phyloP scores from a whole-genome alignment of 306 rosid genomes.

The Medicago ruthenica region DNA sequence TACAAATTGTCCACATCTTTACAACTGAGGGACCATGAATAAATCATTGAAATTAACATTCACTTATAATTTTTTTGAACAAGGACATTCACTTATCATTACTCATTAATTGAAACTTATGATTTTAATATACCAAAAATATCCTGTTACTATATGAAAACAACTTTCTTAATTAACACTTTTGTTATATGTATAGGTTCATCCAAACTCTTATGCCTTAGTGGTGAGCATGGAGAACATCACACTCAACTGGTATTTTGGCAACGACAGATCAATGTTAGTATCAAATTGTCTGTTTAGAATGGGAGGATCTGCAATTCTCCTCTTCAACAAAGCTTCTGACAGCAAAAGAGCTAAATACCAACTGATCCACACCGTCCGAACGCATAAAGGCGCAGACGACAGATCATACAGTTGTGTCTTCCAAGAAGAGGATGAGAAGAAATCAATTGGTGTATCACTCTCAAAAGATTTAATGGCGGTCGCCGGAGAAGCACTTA shows the following conservation, averaged over 20 bases:
- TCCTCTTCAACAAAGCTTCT: slow-evolving; percentile 63
- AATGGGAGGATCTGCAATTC: slow-evolving; percentile 79
- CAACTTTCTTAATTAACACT: neutral
- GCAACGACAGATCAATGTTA: slow-evolving; percentile 80
- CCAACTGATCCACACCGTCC: slow-evolving; percentile 78
- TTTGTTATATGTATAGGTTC: slow-evolving; percentile 50
- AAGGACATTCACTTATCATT: too few relatives aligned
- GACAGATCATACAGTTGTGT: slow-evolving; percentile 67
- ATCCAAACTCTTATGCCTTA: slow-evolving; percentile 78
- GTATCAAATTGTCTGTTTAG: slow-evolving; percentile 87
- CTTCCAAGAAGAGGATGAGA: slow-evolving; percentile 75
- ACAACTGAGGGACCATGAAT: neutral
- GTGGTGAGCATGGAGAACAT: slow-evolving; percentile 95
- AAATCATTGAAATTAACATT: neutral
- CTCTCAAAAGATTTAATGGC: slow-evolving; percentile 88
- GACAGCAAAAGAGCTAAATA: slow-evolving; percentile 74
- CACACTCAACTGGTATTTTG: slow-evolving; percentile 84
- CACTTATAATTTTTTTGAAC: too few relatives aligned
- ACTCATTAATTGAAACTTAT: slow-evolving; percentile 1
- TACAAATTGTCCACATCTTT: slow-evolving; percentile 17
- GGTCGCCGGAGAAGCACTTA: slow-evolving; percentile 84
- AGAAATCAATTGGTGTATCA: slow-evolving; percentile 59
- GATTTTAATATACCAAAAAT: neutral
- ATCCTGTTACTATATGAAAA: neutral
- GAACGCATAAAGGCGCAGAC: slow-evolving; percentile 80